Conservation (phyloP, 345 rosid genomes). For the Rubroshorea leprosula region DNA sequence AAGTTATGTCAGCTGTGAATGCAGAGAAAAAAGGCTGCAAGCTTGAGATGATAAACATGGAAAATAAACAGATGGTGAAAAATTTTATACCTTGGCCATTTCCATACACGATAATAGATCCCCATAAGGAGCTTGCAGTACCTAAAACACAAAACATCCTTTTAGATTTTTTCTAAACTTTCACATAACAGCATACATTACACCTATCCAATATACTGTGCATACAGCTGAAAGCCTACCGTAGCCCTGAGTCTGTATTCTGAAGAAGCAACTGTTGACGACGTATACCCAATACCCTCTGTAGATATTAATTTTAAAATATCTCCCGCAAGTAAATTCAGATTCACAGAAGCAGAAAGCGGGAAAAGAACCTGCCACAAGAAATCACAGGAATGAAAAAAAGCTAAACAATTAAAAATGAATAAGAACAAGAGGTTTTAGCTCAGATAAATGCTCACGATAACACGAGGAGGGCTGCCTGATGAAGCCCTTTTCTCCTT, state of each 20-base stretch:
- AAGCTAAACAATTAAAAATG: background rate
- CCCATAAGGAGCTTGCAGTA: conserved; percentile 80
- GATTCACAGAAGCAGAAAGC: conserved; percentile 51
- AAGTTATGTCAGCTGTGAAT: background rate
- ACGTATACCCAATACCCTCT: conserved; percentile 28
- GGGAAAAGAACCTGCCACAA: conserved; percentile 47
- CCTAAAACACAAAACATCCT: conserved; percentile 29
- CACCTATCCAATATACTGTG: background rate
- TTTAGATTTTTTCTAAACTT: conserved; percentile 5
- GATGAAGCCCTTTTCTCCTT: conserved; percentile 68
- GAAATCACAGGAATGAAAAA: background rate
- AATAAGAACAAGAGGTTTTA: background rate
- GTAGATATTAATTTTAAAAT: conserved; percentile 38
- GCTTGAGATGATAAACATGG: background rate
- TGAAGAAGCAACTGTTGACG: conserved; percentile 54
- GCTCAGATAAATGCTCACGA: conserved; percentile 41
- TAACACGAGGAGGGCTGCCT: conserved; percentile 62
- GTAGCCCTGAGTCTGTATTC: conserved; percentile 68
- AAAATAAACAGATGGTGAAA: conserved; percentile 3
- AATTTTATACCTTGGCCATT: conserved; percentile 72
- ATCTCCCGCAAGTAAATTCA: conserved; percentile 53
- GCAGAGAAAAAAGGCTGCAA: background rate
- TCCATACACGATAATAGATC: conserved; percentile 78
- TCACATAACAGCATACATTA: background rate
- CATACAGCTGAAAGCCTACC: conserved; percentile 31